Conservation (phyloP, 495 filamentous ascomycete species). For the Tuber umbilicatum region DNA sequence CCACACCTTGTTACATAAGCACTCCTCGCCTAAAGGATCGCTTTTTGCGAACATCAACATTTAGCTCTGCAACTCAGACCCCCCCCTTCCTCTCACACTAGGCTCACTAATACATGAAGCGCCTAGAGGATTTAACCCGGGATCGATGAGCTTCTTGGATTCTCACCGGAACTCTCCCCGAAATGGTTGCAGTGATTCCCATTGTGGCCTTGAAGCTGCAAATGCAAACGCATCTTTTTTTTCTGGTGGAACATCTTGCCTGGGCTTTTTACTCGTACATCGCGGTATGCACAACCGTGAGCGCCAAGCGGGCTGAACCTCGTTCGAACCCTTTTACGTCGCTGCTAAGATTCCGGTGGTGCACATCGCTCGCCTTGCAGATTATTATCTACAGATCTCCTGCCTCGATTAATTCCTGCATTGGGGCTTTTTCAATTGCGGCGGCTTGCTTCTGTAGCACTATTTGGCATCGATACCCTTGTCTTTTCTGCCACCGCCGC, state of each 20-base stretch:
- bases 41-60: neutral
- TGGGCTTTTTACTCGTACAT: neutral
- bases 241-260: conserved; percentile 5
- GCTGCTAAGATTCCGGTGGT: conserved; percentile 34
- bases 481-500: neutral
- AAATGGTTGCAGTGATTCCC: conserved; percentile 1
- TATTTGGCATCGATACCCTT: conserved; percentile 11
- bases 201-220: neutral
- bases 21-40: neutral
- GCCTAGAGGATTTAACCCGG: neutral
- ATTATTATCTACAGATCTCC: conserved; percentile 28
- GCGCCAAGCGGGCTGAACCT: conserved; percentile 18
- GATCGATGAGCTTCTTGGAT: neutral
- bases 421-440: conserved; percentile 26
- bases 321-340: conserved; percentile 29
- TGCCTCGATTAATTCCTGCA: conserved; percentile 28
- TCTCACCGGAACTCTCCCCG: conserved; percentile 1
- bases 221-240: conserved; percentile 1
- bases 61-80: neutral
- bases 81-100: neutral
- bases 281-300: conserved; percentile 3
- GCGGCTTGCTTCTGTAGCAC: conserved; percentile 34
- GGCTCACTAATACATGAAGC: conserved; percentile 1
- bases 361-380: conserved; percentile 34
- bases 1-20: conserved; percentile 6